Evolutionary conservation across 768 basidiomycete species (phyloP).

Genomic region (Clavulina sp.): DNA sequence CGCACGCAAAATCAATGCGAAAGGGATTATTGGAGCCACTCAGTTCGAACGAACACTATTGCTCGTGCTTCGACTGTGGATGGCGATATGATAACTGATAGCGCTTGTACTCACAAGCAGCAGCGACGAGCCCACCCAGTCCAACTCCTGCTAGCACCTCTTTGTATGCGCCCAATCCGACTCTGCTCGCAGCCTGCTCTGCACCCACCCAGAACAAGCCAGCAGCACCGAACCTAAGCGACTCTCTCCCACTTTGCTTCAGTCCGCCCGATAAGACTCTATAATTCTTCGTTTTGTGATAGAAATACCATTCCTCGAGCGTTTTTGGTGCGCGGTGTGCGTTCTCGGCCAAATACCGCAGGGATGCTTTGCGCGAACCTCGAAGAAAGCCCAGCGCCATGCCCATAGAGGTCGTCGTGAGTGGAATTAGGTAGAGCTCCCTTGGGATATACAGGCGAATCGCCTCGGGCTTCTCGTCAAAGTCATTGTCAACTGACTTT

Average conservation of each 20-base stretch:
- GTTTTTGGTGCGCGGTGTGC: constrained; percentile 75
- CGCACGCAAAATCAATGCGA: background rate
- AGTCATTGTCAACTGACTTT: too few relatives aligned
- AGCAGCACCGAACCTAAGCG: constrained; percentile 28
- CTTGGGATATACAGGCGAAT: too few relatives aligned
- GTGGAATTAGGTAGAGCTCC: constrained; percentile 4
- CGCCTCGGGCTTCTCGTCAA: too few relatives aligned
- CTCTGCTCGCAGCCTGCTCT: constrained; percentile 27
- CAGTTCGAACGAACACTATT: background rate
- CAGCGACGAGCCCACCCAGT: constrained; percentile 40
- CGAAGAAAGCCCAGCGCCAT: constrained; percentile 25
- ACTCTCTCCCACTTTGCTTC: constrained; percentile 45
- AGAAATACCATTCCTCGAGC: constrained; percentile 84
- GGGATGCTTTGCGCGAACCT: constrained; percentile 47
- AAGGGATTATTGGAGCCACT: background rate
- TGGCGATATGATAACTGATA: too few relatives aligned
- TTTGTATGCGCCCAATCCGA: constrained; percentile 26
- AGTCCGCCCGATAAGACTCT: constrained; percentile 56
- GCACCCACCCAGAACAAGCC: constrained; percentile 32
- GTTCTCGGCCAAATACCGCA: constrained; percentile 84
- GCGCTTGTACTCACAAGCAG: constrained; percentile 28
- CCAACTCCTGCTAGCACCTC: constrained; percentile 49
- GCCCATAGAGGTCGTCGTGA: background rate
- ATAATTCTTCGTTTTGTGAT: constrained; percentile 94
- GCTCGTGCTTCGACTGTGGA: too few relatives aligned